These are phyloP conservation scores for Alternaria brassicicola DNA, from an alignment of 2,329 filamentous ascomycete genomes.

Conservation along the genomic window DNA sequence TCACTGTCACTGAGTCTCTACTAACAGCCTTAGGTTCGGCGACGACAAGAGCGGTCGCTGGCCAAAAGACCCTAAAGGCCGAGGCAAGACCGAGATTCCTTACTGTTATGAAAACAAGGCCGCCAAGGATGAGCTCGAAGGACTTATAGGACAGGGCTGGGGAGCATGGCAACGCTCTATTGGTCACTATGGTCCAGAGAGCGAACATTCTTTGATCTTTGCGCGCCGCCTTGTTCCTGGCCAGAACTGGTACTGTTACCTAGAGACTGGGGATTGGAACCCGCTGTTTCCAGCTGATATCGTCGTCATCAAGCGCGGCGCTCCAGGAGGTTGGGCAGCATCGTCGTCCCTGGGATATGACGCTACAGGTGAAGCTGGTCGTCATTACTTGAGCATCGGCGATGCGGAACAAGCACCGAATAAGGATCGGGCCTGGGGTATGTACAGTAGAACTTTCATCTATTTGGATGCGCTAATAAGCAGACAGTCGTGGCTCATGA, in stretches of 20 bases:
- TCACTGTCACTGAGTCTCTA: not conserved
- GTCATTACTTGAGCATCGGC: constrained; percentile 2
- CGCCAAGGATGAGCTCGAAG: not conserved
- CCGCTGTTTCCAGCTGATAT: not conserved
- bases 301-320: not conserved
- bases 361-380: not conserved
- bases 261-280: not conserved
- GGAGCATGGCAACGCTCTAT: not conserved
- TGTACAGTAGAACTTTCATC: not conserved
- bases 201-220: not conserved
- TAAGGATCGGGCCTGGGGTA: not conserved
- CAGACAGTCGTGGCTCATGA: not conserved
- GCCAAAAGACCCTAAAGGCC: not conserved
- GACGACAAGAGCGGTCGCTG: not conserved
- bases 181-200: not conserved
- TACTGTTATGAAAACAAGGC: constrained; percentile 2
- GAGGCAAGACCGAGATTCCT: not conserved
- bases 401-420: not conserved
- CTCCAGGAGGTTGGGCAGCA: not conserved
- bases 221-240: not conserved
- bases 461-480: not conserved
- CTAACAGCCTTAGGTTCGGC: not conserved
- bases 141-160: not conserved
- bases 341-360: not conserved
- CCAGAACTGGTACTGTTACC: not conserved